These are phyloP conservation scores for Mycena vitilis DNA, from an alignment of 768 basidiomycete genomes.

Conservation along the genomic window DNA sequence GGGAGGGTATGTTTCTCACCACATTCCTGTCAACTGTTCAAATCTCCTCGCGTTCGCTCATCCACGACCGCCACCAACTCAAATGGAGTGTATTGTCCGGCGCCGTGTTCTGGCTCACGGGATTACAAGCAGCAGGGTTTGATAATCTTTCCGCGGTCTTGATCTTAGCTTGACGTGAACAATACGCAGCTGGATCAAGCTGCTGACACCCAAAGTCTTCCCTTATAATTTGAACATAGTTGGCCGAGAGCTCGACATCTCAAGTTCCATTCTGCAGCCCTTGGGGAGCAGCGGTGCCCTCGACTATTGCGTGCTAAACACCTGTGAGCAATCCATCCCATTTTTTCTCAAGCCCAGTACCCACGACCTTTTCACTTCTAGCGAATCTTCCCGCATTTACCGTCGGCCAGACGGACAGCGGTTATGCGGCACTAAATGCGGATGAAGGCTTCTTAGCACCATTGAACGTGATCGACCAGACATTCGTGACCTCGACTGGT, in stretches of 20 bases:
- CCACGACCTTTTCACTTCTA: too few species aligned
- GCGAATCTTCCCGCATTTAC: not conserved
- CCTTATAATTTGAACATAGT: not conserved
- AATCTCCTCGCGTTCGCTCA: constrained; percentile 1
- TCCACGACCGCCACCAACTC: not conserved
- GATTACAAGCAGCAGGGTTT: not conserved
- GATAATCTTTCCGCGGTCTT: not conserved
- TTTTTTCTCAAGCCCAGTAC: not conserved
- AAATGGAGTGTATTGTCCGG: not conserved
- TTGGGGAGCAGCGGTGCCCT: not conserved
- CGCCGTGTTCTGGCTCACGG: not conserved
- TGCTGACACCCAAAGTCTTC: not conserved
- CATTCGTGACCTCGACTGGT: constrained; percentile 8
- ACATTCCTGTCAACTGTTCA: not conserved
- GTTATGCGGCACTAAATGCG: constrained; percentile 3
- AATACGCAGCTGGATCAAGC: not conserved
- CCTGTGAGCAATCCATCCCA: not conserved
- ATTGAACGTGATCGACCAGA: not conserved
- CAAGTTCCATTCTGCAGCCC: constrained; percentile 5
- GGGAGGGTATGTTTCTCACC: not conserved
- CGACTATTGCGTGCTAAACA: not conserved
- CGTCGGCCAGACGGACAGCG: constrained; percentile 13
- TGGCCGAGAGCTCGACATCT: constrained; percentile 9
- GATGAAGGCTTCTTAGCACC: not conserved
- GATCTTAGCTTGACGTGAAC: not conserved